Conservation (phyloP, 2,329 filamentous ascomycete genomes). For the Fusarium kyushuense region DNA sequence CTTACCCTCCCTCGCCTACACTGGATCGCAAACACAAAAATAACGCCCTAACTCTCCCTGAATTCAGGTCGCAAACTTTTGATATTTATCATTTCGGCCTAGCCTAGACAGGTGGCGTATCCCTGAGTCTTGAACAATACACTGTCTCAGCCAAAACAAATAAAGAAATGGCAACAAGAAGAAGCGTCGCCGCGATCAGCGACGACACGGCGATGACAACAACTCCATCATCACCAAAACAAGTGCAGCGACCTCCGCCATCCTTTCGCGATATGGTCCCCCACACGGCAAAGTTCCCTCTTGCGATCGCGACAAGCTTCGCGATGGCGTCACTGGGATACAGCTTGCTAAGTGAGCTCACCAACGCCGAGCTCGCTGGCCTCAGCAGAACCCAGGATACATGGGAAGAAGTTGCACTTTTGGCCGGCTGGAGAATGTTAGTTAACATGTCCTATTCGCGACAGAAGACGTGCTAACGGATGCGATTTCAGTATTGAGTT, state of each 20-base stretch:
- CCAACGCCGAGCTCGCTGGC: slow-evolving; percentile 72
- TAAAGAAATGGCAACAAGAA: slow-evolving; percentile 43
- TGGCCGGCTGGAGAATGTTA: slow-evolving; percentile 68
- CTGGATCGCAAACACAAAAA: slow-evolving; percentile 25
- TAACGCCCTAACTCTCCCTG: background rate
- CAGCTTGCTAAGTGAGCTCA: slow-evolving; percentile 69
- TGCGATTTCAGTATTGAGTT: slow-evolving; percentile 70
- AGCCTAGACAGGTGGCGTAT: slow-evolving; percentile 16
- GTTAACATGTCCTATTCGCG: slow-evolving; percentile 48
- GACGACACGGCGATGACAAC: slow-evolving; percentile 37
- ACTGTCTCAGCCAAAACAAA: slow-evolving; percentile 9
- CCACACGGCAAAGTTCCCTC: slow-evolving; percentile 61
- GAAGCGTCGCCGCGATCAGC: slow-evolving; percentile 33
- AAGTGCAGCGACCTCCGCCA: slow-evolving; percentile 21
- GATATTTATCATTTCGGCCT: slow-evolving; percentile 1
- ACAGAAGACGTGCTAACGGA: slow-evolving; percentile 10
- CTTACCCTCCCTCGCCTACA: slow-evolving; percentile 6
- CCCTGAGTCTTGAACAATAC: background rate
- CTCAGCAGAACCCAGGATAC: slow-evolving; percentile 74
- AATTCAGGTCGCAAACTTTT: slow-evolving; percentile 10
- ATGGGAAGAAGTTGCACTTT: slow-evolving; percentile 69
- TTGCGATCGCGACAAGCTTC: slow-evolving; percentile 67
- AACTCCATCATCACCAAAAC: slow-evolving; percentile 22
- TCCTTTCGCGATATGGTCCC: slow-evolving; percentile 54
- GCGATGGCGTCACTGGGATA: slow-evolving; percentile 73